Conservation (phyloP, 1,139 yeast genomes). For the Saccharomycopsis crataegensis region DNA sequence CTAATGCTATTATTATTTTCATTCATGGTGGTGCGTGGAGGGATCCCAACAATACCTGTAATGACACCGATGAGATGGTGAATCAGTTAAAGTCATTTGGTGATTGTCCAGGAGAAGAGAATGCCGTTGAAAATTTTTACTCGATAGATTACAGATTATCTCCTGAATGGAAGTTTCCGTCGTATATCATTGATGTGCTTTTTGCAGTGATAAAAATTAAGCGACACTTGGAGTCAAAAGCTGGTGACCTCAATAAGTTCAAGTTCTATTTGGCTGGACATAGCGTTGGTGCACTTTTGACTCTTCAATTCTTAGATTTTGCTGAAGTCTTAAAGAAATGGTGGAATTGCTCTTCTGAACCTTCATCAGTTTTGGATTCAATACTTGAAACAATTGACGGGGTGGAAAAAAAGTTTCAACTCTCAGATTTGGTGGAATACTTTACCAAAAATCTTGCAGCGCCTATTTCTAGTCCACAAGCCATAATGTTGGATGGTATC, state of each 20-base stretch:
- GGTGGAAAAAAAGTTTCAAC: background rate
- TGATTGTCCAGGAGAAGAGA: background rate
- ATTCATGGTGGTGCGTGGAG: constrained; percentile 85
- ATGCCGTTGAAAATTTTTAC: constrained; percentile 23
- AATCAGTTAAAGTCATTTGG: background rate
- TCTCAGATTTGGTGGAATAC: constrained; percentile 23
- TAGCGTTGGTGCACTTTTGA: constrained; percentile 52
- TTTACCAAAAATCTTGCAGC: background rate
- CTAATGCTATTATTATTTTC: constrained; percentile 30
- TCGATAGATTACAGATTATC: constrained; percentile 47
- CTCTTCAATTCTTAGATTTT: constrained; percentile 35
- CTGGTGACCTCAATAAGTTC: constrained; percentile 23
- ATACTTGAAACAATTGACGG: background rate
- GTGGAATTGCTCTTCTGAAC: background rate
- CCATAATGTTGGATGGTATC: constrained; percentile 35
- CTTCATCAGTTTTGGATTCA: background rate
- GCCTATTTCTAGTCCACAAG: background rate
- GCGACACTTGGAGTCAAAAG: constrained; percentile 3
- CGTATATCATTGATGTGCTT: constrained; percentile 38
- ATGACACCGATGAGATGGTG: constrained; percentile 42
- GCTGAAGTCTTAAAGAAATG: background rate
- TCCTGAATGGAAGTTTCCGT: constrained; percentile 38
- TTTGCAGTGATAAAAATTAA: constrained; percentile 27
- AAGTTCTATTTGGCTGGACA: constrained; percentile 40
- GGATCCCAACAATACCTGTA: constrained; percentile 48